A percentile compares a stretch with the other conserved stretches of the same genome.
phyloP scores from a whole-genome alignment of 2,329 filamentous ascomycete species.

The Fusarium avenaceum region DNA sequence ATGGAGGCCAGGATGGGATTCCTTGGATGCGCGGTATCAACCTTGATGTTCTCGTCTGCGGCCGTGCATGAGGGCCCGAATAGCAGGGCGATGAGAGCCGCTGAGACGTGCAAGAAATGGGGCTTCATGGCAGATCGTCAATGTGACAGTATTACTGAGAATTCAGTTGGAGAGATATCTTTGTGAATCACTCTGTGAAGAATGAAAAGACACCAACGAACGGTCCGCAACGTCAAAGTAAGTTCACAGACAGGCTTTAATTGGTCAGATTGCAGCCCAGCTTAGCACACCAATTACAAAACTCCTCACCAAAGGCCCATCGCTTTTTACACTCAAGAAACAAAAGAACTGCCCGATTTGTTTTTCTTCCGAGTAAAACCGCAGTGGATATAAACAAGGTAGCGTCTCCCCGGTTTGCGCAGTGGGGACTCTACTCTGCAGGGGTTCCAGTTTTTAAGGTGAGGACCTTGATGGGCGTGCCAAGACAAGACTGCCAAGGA shows the following conservation, averaged over 20 bases:
- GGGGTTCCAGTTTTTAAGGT: conserved; percentile 37
- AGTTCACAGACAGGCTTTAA: neutral
- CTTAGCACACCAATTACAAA: neutral
- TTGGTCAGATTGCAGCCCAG: neutral
- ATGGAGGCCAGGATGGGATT: conserved; percentile 28
- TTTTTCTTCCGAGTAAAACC: neutral
- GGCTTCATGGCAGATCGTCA: conserved; percentile 14
- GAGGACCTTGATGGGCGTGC: conserved; percentile 48
- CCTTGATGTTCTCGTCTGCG: conserved; percentile 30
- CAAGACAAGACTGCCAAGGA: conserved; percentile 39
- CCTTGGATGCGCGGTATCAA: conserved; percentile 15
- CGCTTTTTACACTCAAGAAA: neutral
- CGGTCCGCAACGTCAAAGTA: conserved; percentile 20
- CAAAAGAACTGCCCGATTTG: conserved; percentile 18
- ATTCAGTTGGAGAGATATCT: neutral
- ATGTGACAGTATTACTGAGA: neutral
- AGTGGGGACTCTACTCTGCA: conserved; percentile 9
- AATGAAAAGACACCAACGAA: neutral
- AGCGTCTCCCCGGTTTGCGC: neutral
- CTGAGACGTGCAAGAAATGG: conserved; percentile 1
- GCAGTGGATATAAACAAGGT: conserved; percentile 11
- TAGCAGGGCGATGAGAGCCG: conserved; percentile 19
- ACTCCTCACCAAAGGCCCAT: neutral
- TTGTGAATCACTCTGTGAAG: conserved; percentile 1
- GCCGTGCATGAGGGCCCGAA: conserved; percentile 15